A percentile compares a stretch with the other conserved stretches of the same genome.
These are phyloP conservation scores for Cyclotella choctawhatcheeana DNA, from an alignment of 108 stramenopile species.

Conservation along the genomic window DNA sequence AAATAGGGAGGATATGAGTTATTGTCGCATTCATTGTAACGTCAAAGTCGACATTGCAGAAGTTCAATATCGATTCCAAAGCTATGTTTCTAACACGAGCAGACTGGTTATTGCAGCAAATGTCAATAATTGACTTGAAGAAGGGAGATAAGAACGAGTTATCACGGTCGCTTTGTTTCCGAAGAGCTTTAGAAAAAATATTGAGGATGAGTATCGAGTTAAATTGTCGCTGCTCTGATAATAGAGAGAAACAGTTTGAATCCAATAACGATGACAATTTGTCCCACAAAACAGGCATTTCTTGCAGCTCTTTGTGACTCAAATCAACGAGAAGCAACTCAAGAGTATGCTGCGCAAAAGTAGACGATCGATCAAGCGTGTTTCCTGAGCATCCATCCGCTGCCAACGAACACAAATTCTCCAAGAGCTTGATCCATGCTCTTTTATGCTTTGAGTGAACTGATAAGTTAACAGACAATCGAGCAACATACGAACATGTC, in stretches of 20 bases:
- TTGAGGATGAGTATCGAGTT: constrained; percentile 38
- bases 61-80: constrained; percentile 28
- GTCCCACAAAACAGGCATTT: constrained; percentile 40
- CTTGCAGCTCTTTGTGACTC: constrained; percentile 20
- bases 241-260: not conserved
- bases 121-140: constrained; percentile 12
- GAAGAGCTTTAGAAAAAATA: constrained; percentile 34
- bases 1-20: constrained; percentile 19
- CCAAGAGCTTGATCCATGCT: constrained; percentile 46
- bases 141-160: constrained; percentile 21
- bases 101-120: constrained; percentile 36
- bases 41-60: constrained; percentile 38
- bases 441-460: constrained; percentile 20
- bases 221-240: constrained; percentile 17
- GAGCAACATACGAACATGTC: constrained; percentile 44
- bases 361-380: not conserved
- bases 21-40: constrained; percentile 36
- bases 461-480: constrained; percentile 38
- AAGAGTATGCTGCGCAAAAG: constrained; percentile 35
- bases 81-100: constrained; percentile 27
- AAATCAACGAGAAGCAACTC: constrained; percentile 28
- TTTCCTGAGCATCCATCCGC: constrained; percentile 13
- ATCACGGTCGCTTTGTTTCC: constrained; percentile 6
- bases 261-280: constrained; percentile 19
- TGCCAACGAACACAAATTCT: constrained; percentile 58